Evolutionary conservation across 140 eudicot species (phyloP).

Genomic region (Anethum foeniculum): DNA sequence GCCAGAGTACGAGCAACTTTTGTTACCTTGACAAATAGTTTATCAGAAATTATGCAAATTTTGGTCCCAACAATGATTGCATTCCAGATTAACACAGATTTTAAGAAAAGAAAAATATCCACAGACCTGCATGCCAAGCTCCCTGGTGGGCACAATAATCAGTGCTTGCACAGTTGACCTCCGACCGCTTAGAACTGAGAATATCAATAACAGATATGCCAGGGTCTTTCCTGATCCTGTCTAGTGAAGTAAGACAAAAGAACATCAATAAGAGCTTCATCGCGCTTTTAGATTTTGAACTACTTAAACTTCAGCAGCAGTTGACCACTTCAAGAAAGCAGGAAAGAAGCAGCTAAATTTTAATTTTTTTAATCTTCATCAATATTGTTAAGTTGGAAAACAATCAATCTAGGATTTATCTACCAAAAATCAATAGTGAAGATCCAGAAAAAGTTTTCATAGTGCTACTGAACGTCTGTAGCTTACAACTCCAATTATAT

Average conservation of each 20-base stretch:
- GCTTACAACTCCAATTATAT: background rate
- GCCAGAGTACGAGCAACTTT: conserved; percentile 88
- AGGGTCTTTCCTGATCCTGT: conserved; percentile 98
- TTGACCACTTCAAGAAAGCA: background rate
- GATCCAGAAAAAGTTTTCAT: background rate
- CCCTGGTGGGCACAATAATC: conserved; percentile 89
- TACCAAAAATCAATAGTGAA: background rate
- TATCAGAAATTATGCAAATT: background rate
- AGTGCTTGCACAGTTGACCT: conserved; percentile 81
- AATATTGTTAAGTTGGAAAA: background rate
- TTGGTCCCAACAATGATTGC: background rate
- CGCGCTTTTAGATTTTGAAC: background rate
- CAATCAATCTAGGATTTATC: background rate
- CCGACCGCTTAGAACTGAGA: conserved; percentile 55
- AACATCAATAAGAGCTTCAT: background rate
- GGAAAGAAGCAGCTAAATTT: background rate
- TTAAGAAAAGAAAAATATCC: background rate
- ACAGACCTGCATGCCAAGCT: conserved; percentile 84
- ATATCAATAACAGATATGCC: conserved; percentile 62
- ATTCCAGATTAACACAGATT: background rate
- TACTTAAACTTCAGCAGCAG: background rate
- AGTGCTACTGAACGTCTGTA: background rate
- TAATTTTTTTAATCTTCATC: background rate
- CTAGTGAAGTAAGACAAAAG: conserved; percentile 39
- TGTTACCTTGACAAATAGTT: conserved; percentile 44